Evolutionary conservation across 306 rosid species (phyloP).

Genomic region (Hippophae tibetana): DNA sequence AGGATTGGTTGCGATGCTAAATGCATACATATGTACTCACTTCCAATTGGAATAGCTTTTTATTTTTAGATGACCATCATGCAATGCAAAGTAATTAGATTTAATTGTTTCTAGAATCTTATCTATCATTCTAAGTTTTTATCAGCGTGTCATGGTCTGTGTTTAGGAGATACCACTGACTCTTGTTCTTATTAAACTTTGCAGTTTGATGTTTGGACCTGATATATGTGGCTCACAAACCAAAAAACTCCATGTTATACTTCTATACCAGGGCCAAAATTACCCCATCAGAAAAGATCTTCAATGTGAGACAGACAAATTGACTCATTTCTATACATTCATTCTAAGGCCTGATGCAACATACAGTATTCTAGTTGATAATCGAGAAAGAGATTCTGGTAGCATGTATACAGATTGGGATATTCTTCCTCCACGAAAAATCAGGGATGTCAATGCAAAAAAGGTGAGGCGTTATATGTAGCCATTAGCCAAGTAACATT

Average conservation of each 20-base stretch:
- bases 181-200: not conserved
- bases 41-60: too few species aligned
- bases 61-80: too few species aligned
- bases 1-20: too few species aligned
- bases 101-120: too few species aligned
- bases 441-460: slow-evolving; percentile 58
- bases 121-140: not conserved
- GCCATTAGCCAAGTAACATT: slow-evolving; percentile 10
- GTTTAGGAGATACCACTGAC: not conserved
- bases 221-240: slow-evolving; percentile 89
- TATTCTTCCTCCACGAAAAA: slow-evolving; percentile 77
- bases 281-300: slow-evolving; percentile 91
- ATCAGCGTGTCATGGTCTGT: not conserved
- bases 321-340: slow-evolving; percentile 93
- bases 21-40: too few species aligned
- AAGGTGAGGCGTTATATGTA: slow-evolving; percentile 26
- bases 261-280: slow-evolving; percentile 94
- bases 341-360: slow-evolving; percentile 89
- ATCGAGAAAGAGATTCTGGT: slow-evolving; percentile 83
- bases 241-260: slow-evolving; percentile 81
- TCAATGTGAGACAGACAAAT: slow-evolving; percentile 87
- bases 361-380: slow-evolving; percentile 72
- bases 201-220: slow-evolving; percentile 93
- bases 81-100: too few species aligned
- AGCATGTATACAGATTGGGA: slow-evolving; percentile 90